These are phyloP conservation scores for Geranomyces variabilis DNA, from an alignment of 192 early-diverging fungal genomes.

Conservation along the genomic window DNA sequence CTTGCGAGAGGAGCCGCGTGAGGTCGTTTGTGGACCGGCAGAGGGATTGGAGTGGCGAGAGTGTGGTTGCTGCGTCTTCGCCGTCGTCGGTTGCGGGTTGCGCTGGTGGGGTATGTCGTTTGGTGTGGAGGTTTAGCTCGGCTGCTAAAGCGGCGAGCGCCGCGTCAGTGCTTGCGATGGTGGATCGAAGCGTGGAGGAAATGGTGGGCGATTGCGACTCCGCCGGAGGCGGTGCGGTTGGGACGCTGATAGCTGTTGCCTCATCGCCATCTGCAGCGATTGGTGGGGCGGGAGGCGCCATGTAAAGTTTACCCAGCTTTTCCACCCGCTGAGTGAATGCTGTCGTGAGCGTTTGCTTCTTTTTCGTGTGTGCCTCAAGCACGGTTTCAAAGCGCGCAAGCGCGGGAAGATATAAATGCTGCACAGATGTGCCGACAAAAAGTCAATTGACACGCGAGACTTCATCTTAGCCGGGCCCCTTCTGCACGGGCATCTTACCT, in stretches of 20 bases:
- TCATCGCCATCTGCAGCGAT: too few relatives aligned
- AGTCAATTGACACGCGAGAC: too few relatives aligned
- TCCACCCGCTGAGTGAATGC: background rate
- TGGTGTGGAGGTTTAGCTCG: background rate
- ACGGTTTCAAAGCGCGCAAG: background rate
- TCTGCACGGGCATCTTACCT: background rate
- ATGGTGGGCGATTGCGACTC: background rate
- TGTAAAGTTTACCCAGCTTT: background rate
- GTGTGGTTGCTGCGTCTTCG: background rate
- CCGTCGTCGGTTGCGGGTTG: too few relatives aligned
- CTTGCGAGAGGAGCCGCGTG: background rate
- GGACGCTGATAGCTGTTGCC: too few relatives aligned
- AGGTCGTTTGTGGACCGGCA: constrained; percentile 7
- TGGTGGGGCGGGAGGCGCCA: too few relatives aligned
- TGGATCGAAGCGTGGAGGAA: background rate
- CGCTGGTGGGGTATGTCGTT: background rate
- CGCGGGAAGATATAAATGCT: background rate
- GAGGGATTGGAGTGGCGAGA: constrained; percentile 8
- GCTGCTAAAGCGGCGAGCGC: background rate
- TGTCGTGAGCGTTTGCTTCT: background rate
- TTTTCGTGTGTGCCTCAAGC: background rate
- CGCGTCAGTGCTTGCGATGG: background rate
- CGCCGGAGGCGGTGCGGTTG: background rate
- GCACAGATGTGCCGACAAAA: too few relatives aligned
- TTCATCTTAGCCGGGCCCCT: too few relatives aligned